These are phyloP conservation scores for Passiflora organensis DNA, from an alignment of 345 rosid species.

Conservation along the genomic window DNA sequence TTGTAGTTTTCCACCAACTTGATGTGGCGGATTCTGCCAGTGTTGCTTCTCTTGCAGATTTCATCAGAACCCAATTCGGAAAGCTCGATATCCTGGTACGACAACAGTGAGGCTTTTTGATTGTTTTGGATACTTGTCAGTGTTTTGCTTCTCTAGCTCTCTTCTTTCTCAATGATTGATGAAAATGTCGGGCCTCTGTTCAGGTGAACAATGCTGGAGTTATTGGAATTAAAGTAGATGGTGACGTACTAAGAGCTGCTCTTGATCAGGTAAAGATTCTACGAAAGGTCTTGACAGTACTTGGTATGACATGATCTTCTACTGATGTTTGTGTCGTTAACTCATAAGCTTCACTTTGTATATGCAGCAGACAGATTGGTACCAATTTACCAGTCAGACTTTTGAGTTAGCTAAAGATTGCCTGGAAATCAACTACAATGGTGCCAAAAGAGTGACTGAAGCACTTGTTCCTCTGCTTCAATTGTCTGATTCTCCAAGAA, in stretches of 20 bases:
- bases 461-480: constrained; percentile 36
- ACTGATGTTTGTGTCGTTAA: no score
- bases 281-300: no score
- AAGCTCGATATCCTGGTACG: constrained; percentile 15
- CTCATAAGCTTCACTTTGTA: no score
- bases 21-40: constrained; percentile 1
- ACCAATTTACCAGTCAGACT: constrained; percentile 7
- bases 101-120: background rate
- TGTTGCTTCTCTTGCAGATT: constrained; percentile 1
- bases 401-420: constrained; percentile 31
- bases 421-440: constrained; percentile 41
- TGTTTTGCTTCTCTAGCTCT: no score
- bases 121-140: no score
- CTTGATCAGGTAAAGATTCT: no score
- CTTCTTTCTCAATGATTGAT: background rate
- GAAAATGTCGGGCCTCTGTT: background rate
- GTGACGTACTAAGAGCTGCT: background rate
- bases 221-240: constrained; percentile 12
- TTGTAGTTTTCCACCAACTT: constrained; percentile 9
- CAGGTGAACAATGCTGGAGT: constrained; percentile 49
- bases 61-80: constrained; percentile 11
- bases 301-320: no score
- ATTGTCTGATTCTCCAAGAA: constrained; percentile 34
- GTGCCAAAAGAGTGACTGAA: constrained; percentile 27
- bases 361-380: no score